phyloP scores from a whole-genome alignment of 2,329 filamentous ascomycete species.

The Aspergillus terreus region DNA sequence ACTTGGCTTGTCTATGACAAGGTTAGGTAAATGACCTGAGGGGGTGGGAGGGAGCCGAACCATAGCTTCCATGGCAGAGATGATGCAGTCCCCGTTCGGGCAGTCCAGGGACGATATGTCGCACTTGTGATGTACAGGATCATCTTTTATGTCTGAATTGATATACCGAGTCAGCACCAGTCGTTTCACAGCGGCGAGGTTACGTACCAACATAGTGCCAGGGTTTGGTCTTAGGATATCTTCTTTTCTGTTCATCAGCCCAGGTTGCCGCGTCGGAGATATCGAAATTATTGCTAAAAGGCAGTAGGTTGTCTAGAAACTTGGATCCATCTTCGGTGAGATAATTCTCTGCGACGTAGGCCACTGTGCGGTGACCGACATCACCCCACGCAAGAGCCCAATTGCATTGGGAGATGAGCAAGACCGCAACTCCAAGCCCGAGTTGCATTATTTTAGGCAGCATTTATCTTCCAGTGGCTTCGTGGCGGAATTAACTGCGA shows the following conservation, averaged over 20 bases:
- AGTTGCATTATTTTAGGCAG: background rate
- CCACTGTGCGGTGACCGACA: conserved; percentile 11
- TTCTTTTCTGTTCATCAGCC: conserved; percentile 5
- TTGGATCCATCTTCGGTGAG: background rate
- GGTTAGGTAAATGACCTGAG: background rate
- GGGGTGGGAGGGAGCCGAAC: conserved; percentile 1
- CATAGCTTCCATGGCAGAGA: conserved; percentile 12
- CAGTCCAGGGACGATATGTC: conserved; percentile 3
- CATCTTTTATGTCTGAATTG: background rate
- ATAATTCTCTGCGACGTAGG: conserved; percentile 10
- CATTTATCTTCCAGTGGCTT: background rate
- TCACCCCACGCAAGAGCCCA: conserved; percentile 7
- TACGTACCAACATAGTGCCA: conserved; percentile 11
- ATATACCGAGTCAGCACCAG: background rate
- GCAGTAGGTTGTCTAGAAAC: background rate
- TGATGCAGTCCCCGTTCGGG: conserved; percentile 4
- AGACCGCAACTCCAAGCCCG: background rate
- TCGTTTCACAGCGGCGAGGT: background rate
- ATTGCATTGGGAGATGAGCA: background rate
- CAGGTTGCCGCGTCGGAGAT: conserved; percentile 9
- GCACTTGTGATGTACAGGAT: conserved; percentile 1
- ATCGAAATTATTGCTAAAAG: conserved; percentile 1
- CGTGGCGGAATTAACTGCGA: too few relatives aligned
- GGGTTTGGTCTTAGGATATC: conserved; percentile 3
- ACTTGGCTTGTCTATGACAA: conserved; percentile 5